Evolutionary conservation across 2,329 filamentous ascomycete species (phyloP), one percentile per base, ranked within the genome.

Genomic region (Chaetothyriales sp.): DNA sequence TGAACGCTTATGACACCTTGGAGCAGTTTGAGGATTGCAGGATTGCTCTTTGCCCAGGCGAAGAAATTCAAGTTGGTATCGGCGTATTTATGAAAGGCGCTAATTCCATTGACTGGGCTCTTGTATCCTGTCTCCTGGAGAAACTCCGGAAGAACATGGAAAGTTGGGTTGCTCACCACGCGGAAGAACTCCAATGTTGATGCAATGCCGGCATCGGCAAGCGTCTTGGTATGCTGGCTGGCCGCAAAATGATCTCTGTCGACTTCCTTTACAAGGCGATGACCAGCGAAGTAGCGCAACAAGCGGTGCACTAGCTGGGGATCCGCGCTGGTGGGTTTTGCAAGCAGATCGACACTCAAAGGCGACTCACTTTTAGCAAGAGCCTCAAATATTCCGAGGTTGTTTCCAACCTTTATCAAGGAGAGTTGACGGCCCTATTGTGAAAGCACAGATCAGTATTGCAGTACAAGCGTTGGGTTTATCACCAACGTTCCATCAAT

Each of bases 211-310:
- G 47, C 28, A 18, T 54, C 46, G 15, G 50, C 51, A 29, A 61
- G 46, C 18, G 51, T 51, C 19, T 51, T 51, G 10, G 59, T 60
- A 15, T 53, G 44, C 7, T 54, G 55, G 22, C 52, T 61, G n/a
- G 56, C 56, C 1, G 46, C 50, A 48, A 59, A 61, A 1, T n/a
- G 22, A 25, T 61, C 54, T 43, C 54, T 49, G 9, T 22, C 46
- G 0, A 49, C 54, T 19, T 51, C 44, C 5, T 6, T 29, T 3
- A 51, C 18, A 15, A 57, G 25, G 13, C 52, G 29, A n/a, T 43
- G 54, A 5, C 56, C 55, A 1, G 58, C 58, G n/a, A 63, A 46
- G 40, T 61, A 60, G 18, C 63, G 61, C 25, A 63, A 54, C 18
- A 64, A 29, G 4, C 49, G 49, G 15, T 15, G 6, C 4, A 55